A percentile compares a stretch with the other conserved stretches of the same genome.
Evolutionary conservation across 2,329 filamentous ascomycete species (phyloP).

Genomic region (Cytospora piceicola): DNA sequence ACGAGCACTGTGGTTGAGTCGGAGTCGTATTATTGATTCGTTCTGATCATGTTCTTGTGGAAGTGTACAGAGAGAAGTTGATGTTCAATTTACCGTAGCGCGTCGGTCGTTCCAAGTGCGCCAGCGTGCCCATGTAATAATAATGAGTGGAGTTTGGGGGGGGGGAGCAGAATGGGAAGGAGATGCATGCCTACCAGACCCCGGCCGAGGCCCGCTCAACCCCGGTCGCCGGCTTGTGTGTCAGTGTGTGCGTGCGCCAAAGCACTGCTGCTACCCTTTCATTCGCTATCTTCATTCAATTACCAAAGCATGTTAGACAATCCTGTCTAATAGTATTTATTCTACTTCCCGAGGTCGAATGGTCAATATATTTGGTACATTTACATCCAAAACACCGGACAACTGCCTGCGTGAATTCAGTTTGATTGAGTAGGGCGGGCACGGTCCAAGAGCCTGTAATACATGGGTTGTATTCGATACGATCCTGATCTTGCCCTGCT

Average conservation of each 20-base stretch:
- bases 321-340: too few relatives aligned
- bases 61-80: slow-evolving; percentile 1
- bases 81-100: slow-evolving; percentile 4
- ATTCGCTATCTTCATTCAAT: background rate
- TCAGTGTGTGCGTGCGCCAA: background rate
- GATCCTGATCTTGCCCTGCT: background rate
- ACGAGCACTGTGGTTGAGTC: slow-evolving; percentile 20
- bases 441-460: background rate
- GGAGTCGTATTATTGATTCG: background rate
- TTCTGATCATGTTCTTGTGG: background rate
- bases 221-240: background rate
- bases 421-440: background rate
- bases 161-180: background rate
- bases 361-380: too few relatives aligned
- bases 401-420: background rate
- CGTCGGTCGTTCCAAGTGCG: slow-evolving; percentile 1
- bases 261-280: background rate
- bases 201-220: background rate
- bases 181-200: background rate
- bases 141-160: background rate
- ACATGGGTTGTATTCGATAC: background rate
- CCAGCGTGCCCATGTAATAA: background rate
- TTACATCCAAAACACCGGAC: background rate
- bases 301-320: background rate
- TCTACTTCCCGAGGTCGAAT: too few relatives aligned